Evolutionary conservation across 2,329 filamentous ascomycete species (phyloP).

Genomic region (Paecilomyces dactylethromorphus): DNA sequence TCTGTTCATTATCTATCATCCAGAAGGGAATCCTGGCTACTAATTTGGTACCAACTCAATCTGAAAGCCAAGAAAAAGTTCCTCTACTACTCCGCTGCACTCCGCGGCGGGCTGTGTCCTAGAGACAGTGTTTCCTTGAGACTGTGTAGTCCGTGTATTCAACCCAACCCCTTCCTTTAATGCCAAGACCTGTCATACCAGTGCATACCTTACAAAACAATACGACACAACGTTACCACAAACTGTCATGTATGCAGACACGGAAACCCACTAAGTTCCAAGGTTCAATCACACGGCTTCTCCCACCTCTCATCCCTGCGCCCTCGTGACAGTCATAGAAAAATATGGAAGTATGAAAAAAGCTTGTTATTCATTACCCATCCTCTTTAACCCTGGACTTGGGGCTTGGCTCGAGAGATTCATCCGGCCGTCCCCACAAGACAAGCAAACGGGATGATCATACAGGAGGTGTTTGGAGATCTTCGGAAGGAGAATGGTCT

Average conservation of each 20-base stretch:
- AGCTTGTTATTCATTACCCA: too few species aligned
- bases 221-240: not conserved
- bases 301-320: not conserved
- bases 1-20: too few species aligned
- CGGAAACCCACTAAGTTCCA: not conserved
- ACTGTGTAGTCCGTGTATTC: too few species aligned
- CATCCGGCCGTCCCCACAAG: too few species aligned
- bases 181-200: not conserved
- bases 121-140: not conserved
- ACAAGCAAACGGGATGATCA: not conserved
- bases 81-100: too few species aligned
- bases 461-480: not conserved
- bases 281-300: not conserved
- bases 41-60: too few species aligned
- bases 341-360: too few species aligned
- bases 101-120: not conserved
- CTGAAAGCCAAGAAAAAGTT: too few species aligned
- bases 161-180: not conserved
- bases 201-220: not conserved
- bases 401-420: too few species aligned
- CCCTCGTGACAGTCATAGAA: too few species aligned
- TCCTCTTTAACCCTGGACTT: too few species aligned
- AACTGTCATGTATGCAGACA: not conserved
- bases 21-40: too few species aligned
- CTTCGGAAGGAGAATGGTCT: not conserved